Evolutionary conservation across 148 eudicot species (phyloP).

Genomic region (Persicaria tinctoria): DNA sequence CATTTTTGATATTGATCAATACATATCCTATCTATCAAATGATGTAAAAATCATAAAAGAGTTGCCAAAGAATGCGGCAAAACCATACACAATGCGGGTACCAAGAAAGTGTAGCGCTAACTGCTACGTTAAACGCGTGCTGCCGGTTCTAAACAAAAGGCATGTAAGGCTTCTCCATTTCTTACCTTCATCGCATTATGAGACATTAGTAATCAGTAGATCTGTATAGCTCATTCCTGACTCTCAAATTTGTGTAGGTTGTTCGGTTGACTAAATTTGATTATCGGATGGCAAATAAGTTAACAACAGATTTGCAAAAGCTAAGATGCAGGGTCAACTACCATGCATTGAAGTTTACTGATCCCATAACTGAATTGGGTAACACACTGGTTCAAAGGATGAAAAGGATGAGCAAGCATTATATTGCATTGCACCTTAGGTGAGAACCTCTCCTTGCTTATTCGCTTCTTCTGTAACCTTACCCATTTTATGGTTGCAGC

Average conservation of each 20-base stretch:
- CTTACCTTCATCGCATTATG: background rate
- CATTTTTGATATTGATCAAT: constrained; percentile 82
- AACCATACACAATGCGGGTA: constrained; percentile 74
- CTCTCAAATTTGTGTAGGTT: constrained; percentile 41
- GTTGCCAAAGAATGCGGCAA: constrained; percentile 61
- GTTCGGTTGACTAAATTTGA: constrained; percentile 92
- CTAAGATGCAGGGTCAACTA: constrained; percentile 94
- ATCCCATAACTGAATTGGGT: constrained; percentile 72
- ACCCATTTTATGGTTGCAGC: background rate
- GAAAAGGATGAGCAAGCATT: constrained; percentile 74
- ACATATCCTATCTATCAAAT: constrained; percentile 55
- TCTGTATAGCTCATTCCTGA: background rate
- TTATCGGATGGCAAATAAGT: constrained; percentile 85
- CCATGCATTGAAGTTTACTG: constrained; percentile 79
- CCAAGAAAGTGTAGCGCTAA: constrained; percentile 88
- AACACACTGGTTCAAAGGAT: constrained; percentile 55
- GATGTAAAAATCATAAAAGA: constrained; percentile 77
- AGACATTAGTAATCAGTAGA: background rate
- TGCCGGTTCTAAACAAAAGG: constrained; percentile 71
- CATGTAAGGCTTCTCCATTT: constrained; percentile 53
- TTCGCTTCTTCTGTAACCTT: background rate
- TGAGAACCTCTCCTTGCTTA: constrained; percentile 16
- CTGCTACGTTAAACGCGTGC: constrained; percentile 68
- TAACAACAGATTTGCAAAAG: constrained; percentile 82
- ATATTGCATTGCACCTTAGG: constrained; percentile 91